A percentile compares a stretch with the other conserved stretches of the same genome.
These are phyloP conservation scores for Cladosporium oxysporum DNA, from an alignment of 2,329 filamentous ascomycete species.

Conservation along the genomic window DNA sequence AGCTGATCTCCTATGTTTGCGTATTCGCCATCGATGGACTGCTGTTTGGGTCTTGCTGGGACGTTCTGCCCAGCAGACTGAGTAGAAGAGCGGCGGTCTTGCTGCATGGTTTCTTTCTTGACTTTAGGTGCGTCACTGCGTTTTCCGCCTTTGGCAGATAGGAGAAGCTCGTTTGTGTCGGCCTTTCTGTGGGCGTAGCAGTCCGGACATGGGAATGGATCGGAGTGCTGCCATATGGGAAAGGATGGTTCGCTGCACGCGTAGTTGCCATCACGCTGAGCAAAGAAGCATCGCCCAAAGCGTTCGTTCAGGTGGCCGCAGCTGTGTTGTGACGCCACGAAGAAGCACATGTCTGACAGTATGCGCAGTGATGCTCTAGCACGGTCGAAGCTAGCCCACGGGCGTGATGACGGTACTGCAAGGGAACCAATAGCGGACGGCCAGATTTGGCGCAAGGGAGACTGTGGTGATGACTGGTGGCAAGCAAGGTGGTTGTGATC, in stretches of 20 bases:
- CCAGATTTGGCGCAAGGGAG: background rate
- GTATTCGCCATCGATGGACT: background rate
- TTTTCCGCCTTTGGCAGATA: background rate
- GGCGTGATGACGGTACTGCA: background rate
- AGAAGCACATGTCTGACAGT: slow-evolving; percentile 24
- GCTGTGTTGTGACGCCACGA: slow-evolving; percentile 24
- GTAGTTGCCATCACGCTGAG: slow-evolving; percentile 6
- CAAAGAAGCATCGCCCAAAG: slow-evolving; percentile 25
- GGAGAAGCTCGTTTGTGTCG: background rate
- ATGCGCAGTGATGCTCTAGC: background rate
- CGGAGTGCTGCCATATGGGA: slow-evolving; percentile 22
- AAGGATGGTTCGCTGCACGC: slow-evolving; percentile 17
- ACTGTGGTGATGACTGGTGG: background rate
- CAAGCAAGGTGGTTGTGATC: background rate
- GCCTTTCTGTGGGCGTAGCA: slow-evolving; percentile 13
- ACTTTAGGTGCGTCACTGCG: background rate
- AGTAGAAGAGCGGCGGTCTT: background rate
- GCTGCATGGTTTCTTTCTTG: background rate
- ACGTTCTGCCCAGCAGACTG: background rate
- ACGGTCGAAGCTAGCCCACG: background rate
- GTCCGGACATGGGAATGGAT: slow-evolving; percentile 22
- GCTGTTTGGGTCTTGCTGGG: background rate
- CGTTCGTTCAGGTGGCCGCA: slow-evolving; percentile 24
- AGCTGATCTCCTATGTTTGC: background rate
- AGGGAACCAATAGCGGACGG: background rate